Evolutionary conservation across 345 rosid genomes (phyloP), one percentile per base, ranked within the genome.

Genomic region (Psidium friedrichsthalianum): DNA sequence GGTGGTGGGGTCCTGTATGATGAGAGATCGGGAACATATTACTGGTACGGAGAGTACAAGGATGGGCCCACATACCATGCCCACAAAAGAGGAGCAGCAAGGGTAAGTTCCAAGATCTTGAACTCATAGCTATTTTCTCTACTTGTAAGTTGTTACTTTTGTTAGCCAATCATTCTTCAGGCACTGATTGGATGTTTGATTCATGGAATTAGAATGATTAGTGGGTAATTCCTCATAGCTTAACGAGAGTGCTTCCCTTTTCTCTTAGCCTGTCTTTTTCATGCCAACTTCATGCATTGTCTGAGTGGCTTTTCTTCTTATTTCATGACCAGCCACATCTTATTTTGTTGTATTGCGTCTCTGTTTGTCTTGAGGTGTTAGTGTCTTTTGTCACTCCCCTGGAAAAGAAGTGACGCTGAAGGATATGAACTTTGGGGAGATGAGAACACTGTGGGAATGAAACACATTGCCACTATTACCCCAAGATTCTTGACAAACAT

Each of bases 11-110:
- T 95, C 83, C 84, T 95, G 12, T 92, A 87, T 55, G 97, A 97
- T 61, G 92, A 91, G 83, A 91, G 85, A 44, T 94, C 95, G 0
- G 87, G 83, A 53, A 94, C 89, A 6, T 93, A 97, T 88, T 97
- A 91, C 85, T 97, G 98, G 99, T 97, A 97, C 61, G 99, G 97
- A 83, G 98, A 95, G 89, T 95, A 93, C 87, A 97, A 97, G 90
- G 98, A 97, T 74, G 98, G 99, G 84, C 97, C 93, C 8, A 95
- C 98, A n/a, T 97, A 94, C 85, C 96, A 89, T 85, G 92, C 94
- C 85, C 96, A 95, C 87, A 97, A 93, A 87, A 94, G 90, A 85
- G 98, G 94, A 64, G 92, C 99, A 42, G 97, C 98, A 22, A 86
- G 99, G 92, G 99, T 97, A 88, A 94, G 94, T 84, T 57, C 29